phyloP scores from a whole-genome alignment of 2,329 filamentous ascomycete species.

The Nakataea oryzae region DNA sequence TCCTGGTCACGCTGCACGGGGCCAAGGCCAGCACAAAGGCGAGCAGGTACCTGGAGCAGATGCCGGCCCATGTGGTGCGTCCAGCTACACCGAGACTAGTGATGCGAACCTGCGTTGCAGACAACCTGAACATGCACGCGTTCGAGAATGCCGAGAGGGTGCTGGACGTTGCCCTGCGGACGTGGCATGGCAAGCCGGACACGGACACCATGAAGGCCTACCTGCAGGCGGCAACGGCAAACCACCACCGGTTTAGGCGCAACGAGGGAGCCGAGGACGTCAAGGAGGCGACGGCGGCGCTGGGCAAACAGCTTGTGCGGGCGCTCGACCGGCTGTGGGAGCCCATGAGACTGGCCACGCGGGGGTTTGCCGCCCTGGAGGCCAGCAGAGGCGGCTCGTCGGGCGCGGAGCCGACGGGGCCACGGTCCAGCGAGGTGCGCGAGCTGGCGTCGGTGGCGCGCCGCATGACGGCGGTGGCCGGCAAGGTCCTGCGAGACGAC shows the following conservation, averaged over 20 bases:
- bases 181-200: conserved; percentile 29
- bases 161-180: conserved; percentile 37
- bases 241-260: conserved; percentile 27
- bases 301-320: conserved; percentile 37
- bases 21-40: conserved; percentile 55
- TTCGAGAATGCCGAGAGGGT: conserved; percentile 55
- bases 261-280: conserved; percentile 17
- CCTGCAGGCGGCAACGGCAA: conserved; percentile 42
- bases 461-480: conserved; percentile 32
- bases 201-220: conserved; percentile 40
- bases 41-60: conserved; percentile 44
- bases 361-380: conserved; percentile 17
- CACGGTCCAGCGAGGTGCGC: conserved; percentile 22
- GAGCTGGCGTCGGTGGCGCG: conserved; percentile 34
- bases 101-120: conserved; percentile 62
- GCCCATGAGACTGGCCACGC: conserved; percentile 26
- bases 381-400: neutral
- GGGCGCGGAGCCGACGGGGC: neutral
- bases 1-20: conserved; percentile 56
- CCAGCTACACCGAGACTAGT: conserved; percentile 58
- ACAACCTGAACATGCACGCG: conserved; percentile 64
- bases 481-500: conserved; percentile 22
- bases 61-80: conserved; percentile 33
- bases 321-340: conserved; percentile 42
- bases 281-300: conserved; percentile 26